phyloP scores from a whole-genome alignment of 2,329 filamentous ascomycete genomes.

The Anthostomella pinea region DNA sequence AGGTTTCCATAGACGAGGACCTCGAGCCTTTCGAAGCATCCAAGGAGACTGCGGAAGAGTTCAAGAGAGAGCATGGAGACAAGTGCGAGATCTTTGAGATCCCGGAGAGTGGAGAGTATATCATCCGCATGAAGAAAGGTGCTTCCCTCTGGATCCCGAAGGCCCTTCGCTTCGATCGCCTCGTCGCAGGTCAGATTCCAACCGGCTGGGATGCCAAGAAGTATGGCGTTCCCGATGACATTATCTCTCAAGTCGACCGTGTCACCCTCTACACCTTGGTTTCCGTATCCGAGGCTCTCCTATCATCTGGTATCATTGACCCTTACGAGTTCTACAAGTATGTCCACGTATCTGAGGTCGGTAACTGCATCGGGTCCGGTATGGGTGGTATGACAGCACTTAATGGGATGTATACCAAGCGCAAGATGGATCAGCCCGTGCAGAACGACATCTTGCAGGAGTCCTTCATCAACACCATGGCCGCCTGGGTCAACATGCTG shows the following conservation, averaged over 20 bases:
- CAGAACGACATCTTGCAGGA: slow-evolving; percentile 99
- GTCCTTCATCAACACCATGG: slow-evolving; percentile 99
- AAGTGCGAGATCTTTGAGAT: slow-evolving; percentile 98
- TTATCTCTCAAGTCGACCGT: slow-evolving; percentile 94
- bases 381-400: slow-evolving; percentile 93
- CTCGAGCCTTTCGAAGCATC: slow-evolving; percentile 95
- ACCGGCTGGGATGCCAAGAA: slow-evolving; percentile 96
- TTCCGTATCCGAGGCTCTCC: slow-evolving; percentile 84
- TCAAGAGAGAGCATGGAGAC: slow-evolving; percentile 94
- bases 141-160: slow-evolving; percentile 95
- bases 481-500: slow-evolving; percentile 99
- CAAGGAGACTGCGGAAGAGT: slow-evolving; percentile 95
- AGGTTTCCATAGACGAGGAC: slow-evolving; percentile 96
- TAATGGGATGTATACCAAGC: slow-evolving; percentile 97
- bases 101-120: slow-evolving; percentile 88
- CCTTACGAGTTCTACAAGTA: slow-evolving; percentile 99
- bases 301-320: slow-evolving; percentile 93
- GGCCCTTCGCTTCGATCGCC: slow-evolving; percentile 92
- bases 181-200: slow-evolving; percentile 94
- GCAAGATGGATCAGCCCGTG: slow-evolving; percentile 92
- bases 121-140: slow-evolving; percentile 91
- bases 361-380: slow-evolving; percentile 97
- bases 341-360: slow-evolving; percentile 94
- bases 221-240: slow-evolving; percentile 96
- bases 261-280: slow-evolving; percentile 95